Evolutionary conservation across 176 grass and related monocot genomes (phyloP), one percentile per base, ranked within the genome.

Genomic region (Tillandsia fasciculata): DNA sequence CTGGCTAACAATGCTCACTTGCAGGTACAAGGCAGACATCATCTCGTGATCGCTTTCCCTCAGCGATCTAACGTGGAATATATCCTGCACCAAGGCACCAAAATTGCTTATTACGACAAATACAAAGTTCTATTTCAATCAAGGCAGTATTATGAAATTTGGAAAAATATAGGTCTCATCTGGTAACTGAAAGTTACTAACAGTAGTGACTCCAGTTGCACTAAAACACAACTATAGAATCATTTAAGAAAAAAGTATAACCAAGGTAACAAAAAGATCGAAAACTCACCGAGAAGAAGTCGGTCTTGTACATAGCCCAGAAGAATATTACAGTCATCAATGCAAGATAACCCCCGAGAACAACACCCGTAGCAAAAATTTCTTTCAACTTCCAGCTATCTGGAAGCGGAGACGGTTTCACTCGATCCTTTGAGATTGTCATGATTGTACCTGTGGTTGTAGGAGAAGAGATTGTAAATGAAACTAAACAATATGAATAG

Each of bases 1-100:
- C 78, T 99, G 94, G 64, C 94, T 99, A 29, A 99, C 87, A 69
- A 99, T 99, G 74, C 94, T 99, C 68, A 99, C 94, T 90, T 99
- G 94, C 70, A 99, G 84, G 79, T 99, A 99, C 61, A 99, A 71
- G 22, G 89, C 94, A 63, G 94, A 56, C 94, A 99, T 99, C 87
- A 80, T 81, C 74, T 99, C 87, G 61, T 86, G 2, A 11, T 88
- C 80, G 0, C 64, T 93, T 48, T 71, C 0, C 72, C 82, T 99
- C 77, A 99, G 67, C 17, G 90, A 78, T 64, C 52, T 83, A 66
- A 99, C 94, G 48, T 76, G 53, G 11, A 99, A 99, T 79, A 90
- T 99, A 49, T 99, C 82, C 94, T 99, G 85, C 69, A 8, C 23
- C 66, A 76, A 50, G 29, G 1, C 18, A 77, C 0, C 22, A 47